Evolutionary conservation across 139 green algal species (phyloP).

Genomic region (Mesotaenium endlicherianum): DNA sequence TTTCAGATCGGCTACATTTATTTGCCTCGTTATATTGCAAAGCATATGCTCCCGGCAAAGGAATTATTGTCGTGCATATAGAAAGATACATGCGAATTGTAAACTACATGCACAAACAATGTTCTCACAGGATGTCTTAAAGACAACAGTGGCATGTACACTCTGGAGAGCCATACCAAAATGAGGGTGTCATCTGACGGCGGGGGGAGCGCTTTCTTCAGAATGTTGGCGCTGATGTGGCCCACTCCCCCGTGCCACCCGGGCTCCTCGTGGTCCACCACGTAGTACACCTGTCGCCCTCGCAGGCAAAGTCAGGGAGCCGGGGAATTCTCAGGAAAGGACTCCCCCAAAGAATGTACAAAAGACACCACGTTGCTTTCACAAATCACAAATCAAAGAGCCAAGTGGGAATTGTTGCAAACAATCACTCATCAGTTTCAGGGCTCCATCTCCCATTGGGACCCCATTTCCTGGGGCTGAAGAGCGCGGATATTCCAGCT

Average conservation of each 20-base stretch:
- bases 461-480: too few relatives aligned
- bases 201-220: constrained; percentile 68
- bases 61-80: too few relatives aligned
- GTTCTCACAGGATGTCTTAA: neutral
- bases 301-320: neutral
- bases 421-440: too few relatives aligned
- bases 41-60: neutral
- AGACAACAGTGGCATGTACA: neutral
- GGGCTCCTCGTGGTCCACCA: constrained; percentile 52
- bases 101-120: neutral
- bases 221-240: constrained; percentile 77
- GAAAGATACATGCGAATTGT: neutral
- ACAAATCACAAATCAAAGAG: too few relatives aligned
- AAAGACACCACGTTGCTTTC: too few relatives aligned
- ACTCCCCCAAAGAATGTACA: neutral
- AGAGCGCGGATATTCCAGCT: too few relatives aligned
- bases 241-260: constrained; percentile 71
- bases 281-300: constrained; percentile 38
- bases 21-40: neutral
- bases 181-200: constrained; percentile 59
- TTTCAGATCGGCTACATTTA: neutral
- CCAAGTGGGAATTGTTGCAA: too few relatives aligned
- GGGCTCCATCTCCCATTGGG: too few relatives aligned
- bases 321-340: neutral
- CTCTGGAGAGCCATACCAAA: constrained; percentile 71